Base-by-base conservation (phyloP, 495 filamentous ascomycete species). In the Lineolata rhizophorae region DNA sequence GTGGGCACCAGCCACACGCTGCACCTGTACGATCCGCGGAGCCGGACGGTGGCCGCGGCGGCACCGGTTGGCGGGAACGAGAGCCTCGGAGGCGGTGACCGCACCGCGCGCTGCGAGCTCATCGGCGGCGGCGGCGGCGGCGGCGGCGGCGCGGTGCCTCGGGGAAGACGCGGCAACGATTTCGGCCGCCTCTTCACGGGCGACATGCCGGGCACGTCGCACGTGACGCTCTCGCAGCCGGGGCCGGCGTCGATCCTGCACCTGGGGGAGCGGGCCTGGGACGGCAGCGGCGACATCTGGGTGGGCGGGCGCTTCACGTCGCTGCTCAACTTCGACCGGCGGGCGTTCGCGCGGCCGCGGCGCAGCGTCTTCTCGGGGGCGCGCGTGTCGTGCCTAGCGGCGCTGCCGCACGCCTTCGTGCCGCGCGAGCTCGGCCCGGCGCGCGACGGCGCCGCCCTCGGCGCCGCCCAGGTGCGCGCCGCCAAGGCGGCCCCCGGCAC, bases 261-360 rank as follows among this genome's bases (percentile, higher is more conserved):
- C 46, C 58, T 76, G 9, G 67, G 67, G 17, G 57, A 54, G 14
- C 64, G 54, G n/a, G 46, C 51, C 11, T 58, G 54, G 33, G 47
- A 57, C 32, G 48, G 61, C 14, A 69, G 70, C 18, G 63, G 67
- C 18, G 64, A 73, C 19, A 72, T 84, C 27, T 79, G 75, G 56
- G 70, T 95, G 20, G 83, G 76, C 0, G 85, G 85, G 8, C 71
- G 85, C 17, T 95, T 94, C 49, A 76, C 81, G 8, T 84, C 72
- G 49, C 80, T 94, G 39, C 56, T 95, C 3, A 75, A 74, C 40
- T 94, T 92, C 49, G 82, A 93, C 44, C 67, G 82, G 13, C 71
- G 83, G 27, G 80, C 65, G 51, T 92, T 92, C 48, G 80, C 84
- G 9, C 67, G 66, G 5, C 60, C 94, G 9, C 62, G 65, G 31